phyloP scores from a whole-genome alignment of 305 asterid genomes.

The Fraxinus latifolia region DNA sequence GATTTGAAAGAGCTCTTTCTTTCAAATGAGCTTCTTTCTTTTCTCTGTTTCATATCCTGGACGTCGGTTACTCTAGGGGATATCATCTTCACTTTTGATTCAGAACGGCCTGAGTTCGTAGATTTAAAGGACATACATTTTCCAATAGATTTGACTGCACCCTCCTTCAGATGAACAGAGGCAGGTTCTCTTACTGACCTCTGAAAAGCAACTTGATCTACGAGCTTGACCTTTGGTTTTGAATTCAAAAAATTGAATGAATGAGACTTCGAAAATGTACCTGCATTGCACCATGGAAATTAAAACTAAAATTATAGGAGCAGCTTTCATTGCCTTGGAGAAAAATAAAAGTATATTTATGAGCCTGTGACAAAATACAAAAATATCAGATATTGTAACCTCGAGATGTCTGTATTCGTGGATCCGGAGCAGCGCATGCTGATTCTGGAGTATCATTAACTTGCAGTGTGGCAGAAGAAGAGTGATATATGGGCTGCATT shows the following conservation, averaged over 20 bases:
- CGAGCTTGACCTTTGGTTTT: constrained; percentile 69
- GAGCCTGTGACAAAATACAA: constrained; percentile 16
- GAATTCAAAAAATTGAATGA: constrained; percentile 64
- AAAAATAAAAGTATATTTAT: constrained; percentile 12
- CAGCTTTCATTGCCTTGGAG: constrained; percentile 9
- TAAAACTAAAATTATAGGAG: constrained; percentile 5
- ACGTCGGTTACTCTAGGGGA: constrained; percentile 57
- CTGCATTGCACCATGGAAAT: constrained; percentile 38
- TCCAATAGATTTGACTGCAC: constrained; percentile 50
- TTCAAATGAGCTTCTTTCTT: constrained; percentile 55
- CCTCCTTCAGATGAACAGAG: constrained; percentile 53
- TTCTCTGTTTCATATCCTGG: constrained; percentile 54
- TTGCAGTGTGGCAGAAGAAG: constrained; percentile 40
- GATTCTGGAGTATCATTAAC: constrained; percentile 44
- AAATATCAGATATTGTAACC: constrained; percentile 35
- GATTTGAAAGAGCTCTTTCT: constrained; percentile 58
- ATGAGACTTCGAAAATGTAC: constrained; percentile 64
- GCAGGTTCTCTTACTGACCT: constrained; percentile 56
- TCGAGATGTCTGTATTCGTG: constrained; percentile 40
- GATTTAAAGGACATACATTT: constrained; percentile 75
- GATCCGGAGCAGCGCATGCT: constrained; percentile 45
- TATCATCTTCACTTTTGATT: constrained; percentile 64
- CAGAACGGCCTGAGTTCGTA: constrained; percentile 47
- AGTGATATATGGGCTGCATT: constrained; percentile 36
- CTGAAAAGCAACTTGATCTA: constrained; percentile 60